These are phyloP conservation scores for Wickerhamiella nectarea DNA, from an alignment of 805 yeast species.

Conservation along the genomic window DNA sequence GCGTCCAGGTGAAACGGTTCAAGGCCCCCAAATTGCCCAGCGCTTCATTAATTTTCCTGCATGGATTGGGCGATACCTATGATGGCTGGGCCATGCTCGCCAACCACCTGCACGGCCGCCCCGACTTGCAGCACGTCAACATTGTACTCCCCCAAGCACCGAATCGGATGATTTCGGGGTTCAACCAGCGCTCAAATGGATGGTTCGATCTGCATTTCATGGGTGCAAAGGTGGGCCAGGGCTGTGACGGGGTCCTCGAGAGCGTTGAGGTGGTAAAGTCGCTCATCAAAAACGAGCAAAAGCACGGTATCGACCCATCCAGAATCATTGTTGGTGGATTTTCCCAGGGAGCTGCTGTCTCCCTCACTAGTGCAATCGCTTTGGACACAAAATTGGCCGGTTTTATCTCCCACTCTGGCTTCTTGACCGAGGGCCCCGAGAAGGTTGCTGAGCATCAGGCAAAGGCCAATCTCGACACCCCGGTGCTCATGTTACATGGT, in stretches of 20 bases:
- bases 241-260: conserved; percentile 28
- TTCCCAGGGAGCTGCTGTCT: conserved; percentile 81
- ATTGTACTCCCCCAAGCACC: conserved; percentile 93
- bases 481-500: conserved; percentile 85
- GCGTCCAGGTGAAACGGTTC: conserved; percentile 25
- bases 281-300: conserved; percentile 24
- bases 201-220: conserved; percentile 65
- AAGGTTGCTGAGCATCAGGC: conserved; percentile 11
- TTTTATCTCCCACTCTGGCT: conserved; percentile 64
- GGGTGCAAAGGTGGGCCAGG: conserved; percentile 21
- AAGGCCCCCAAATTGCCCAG: conserved; percentile 34
- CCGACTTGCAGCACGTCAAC: conserved; percentile 41
- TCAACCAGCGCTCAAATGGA: conserved; percentile 55
- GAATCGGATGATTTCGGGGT: conserved; percentile 46
- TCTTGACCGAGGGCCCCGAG: conserved; percentile 29
- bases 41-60: conserved; percentile 63
- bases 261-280: conserved; percentile 21
- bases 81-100: conserved; percentile 84
- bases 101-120: conserved; percentile 34
- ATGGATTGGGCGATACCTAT: conserved; percentile 88
- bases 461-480: conserved; percentile 45
- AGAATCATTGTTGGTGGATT: conserved; percentile 88
- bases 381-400: conserved; percentile 54
- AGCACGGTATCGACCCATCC: conserved; percentile 26
- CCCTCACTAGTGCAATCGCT: conserved; percentile 30